These are phyloP conservation scores for Fusarium sp. DNA, from an alignment of 2,329 filamentous ascomycete genomes.

Conservation along the genomic window DNA sequence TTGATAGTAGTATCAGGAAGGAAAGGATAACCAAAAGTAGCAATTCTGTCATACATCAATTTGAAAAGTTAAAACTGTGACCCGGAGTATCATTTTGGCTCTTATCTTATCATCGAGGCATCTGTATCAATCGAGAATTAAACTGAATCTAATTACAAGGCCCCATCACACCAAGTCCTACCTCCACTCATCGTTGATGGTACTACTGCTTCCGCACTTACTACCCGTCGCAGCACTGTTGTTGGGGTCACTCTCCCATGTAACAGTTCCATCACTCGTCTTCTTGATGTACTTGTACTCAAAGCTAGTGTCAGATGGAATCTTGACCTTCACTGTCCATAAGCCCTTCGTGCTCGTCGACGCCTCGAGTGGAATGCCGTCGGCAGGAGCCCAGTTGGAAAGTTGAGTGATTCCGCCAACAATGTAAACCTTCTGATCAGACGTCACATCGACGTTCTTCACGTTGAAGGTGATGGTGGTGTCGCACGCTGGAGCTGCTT, in stretches of 20 bases:
- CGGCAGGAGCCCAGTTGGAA: constrained; percentile 48
- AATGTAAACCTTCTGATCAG: constrained; percentile 32
- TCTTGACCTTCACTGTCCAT: constrained; percentile 62
- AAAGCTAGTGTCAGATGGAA: constrained; percentile 63
- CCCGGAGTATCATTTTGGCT: not conserved
- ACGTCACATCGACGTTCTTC: constrained; percentile 14
- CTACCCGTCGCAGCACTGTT: constrained; percentile 26
- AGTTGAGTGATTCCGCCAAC: constrained; percentile 52
- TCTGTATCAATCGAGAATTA: too few species aligned
- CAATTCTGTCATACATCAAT: too few species aligned
- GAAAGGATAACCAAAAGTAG: too few species aligned
- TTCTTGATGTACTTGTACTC: constrained; percentile 72
- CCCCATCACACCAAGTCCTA: not conserved
- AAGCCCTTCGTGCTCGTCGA: constrained; percentile 56
- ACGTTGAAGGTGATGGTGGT: constrained; percentile 36
- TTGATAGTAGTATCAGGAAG: accelerated
- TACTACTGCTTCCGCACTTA: constrained; percentile 5
- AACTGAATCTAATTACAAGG: not conserved
- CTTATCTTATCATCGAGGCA: too few species aligned
- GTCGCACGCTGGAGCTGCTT: constrained; percentile 40
- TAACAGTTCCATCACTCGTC: constrained; percentile 57
- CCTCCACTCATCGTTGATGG: constrained; percentile 26
- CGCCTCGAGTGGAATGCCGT: constrained; percentile 61
- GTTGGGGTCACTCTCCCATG: constrained; percentile 67
- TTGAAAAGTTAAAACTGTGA: accelerated